Evolutionary conservation across 129 eudicot genomes (phyloP).

Genomic region (Deinandra increscens): DNA sequence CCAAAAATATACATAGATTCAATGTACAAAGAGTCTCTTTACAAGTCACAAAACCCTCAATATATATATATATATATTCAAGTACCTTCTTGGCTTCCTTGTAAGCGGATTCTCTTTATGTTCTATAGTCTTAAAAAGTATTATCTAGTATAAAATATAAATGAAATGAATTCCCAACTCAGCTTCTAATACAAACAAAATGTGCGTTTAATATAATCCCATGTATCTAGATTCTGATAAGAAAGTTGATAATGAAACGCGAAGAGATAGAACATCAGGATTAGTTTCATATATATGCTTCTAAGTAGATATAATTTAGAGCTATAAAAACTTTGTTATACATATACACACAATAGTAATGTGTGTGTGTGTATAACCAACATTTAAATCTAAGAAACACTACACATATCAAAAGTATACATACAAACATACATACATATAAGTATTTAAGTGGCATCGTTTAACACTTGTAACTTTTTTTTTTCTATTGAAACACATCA

Average conservation of each 20-base stretch:
- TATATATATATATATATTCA: no score
- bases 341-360: no score
- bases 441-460: background rate
- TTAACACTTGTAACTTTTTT: background rate
- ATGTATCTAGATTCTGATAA: no score
- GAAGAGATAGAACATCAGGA: background rate
- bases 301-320: background rate
- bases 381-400: background rate
- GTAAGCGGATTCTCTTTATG: background rate
- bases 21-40: background rate
- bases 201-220: background rate
- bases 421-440: background rate
- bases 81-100: background rate
- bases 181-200: no score
- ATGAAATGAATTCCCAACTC: background rate
- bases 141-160: no score
- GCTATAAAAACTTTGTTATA: background rate
- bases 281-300: slow-evolving; percentile 5
- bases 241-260: background rate
- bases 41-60: background rate
- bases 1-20: background rate
- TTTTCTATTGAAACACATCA: slow-evolving; percentile 1
- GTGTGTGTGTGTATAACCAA: no score
- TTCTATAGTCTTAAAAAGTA: background rate
- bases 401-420: background rate